These are phyloP conservation scores for Blastocystis sp. DNA, from an alignment of 352 stramenopile species.

Conservation along the genomic window DNA sequence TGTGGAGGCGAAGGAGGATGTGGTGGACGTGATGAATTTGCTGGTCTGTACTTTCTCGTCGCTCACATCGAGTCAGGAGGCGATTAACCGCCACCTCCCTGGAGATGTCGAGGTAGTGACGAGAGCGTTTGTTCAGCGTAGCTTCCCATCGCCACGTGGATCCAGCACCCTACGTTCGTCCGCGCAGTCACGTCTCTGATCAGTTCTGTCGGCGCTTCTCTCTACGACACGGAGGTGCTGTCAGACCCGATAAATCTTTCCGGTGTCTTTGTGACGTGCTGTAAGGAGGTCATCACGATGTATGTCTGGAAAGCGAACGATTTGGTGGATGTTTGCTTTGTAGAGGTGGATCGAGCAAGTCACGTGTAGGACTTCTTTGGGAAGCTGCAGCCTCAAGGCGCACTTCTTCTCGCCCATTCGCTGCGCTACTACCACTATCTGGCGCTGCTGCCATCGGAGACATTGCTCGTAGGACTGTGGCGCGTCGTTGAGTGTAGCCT, in stretches of 20 bases:
- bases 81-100: background rate
- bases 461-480: background rate
- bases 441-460: background rate
- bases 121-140: background rate
- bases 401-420: background rate
- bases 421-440: background rate
- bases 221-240: background rate
- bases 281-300: background rate
- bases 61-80: background rate
- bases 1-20: background rate
- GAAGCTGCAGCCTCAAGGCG: background rate
- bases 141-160: background rate
- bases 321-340: background rate
- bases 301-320: background rate
- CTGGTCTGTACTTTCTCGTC: background rate
- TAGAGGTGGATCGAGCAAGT: background rate
- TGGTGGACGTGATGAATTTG: background rate
- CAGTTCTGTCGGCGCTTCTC: background rate
- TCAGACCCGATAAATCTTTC: background rate
- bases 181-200: background rate
- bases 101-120: background rate
- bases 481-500: background rate
- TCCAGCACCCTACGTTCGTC: background rate
- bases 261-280: background rate
- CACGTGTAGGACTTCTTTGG: background rate